Base-by-base conservation (phyloP, 106 monocot species). In the Dactylorhiza incarnata region DNA sequence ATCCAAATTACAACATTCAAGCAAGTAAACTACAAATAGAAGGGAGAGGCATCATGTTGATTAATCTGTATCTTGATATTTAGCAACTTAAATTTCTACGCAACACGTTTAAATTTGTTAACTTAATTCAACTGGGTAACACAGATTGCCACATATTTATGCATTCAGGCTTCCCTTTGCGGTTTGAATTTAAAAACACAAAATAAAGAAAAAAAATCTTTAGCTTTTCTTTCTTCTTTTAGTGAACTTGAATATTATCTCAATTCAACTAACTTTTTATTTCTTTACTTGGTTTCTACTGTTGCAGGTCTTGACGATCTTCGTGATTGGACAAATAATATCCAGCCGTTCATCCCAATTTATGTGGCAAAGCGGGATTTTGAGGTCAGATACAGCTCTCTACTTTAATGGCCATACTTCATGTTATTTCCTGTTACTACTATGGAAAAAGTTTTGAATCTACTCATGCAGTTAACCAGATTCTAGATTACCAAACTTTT, bases 271-370 rank as follows among this genome's bases (percentile, higher is more conserved):
- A 46, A 14, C n/a, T 6, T 17, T 6, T 17, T 69, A 9, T 69
- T 45, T 69, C 6, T 46, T 43, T 45, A n/a, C 55, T 67, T 70
- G 46, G 6, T 63, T 68, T 75, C 52, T 58, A 80, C 46, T 61
- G 12, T 14, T 85, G 74, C 85, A 99, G 94, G 99, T 61, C 86
- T 99, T 68, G 94, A 99, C 83, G 94, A 94, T 87, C 91, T 94
- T 82, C 94, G 94, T 76, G 99, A 99, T 85, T 99, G 99, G 99
- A 99, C 99, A 75, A 99, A 99, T 81, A 94, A 99, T 77, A 84
- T 99, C 69, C 99, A 99, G 75, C 83, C 87, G 52, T 67, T 72
- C 54, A 88, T 99, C 49, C 99, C 99, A 72, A 89, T 99, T 76
- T 99, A 99, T 82, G 89, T 85, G 47, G 79, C 91, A 58, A 56